Evolutionary conservation across 2,329 filamentous ascomycete species (phyloP).

Genomic region (Pestalotiopsis sp.): DNA sequence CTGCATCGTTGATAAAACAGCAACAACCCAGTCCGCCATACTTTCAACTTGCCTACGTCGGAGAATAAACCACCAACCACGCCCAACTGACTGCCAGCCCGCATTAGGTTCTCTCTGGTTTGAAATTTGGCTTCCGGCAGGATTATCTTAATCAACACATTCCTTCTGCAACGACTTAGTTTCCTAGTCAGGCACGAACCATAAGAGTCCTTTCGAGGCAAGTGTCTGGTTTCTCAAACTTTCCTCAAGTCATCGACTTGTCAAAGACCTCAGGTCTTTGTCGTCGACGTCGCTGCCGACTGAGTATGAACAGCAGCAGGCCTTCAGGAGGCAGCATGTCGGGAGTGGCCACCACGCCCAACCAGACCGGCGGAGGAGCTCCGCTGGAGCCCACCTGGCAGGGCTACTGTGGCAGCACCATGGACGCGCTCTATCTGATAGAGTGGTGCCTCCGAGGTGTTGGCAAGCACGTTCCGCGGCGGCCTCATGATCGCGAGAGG

Average conservation of each 20-base stretch:
- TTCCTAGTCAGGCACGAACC: slow-evolving; percentile 7
- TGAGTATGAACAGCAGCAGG: slow-evolving; percentile 9
- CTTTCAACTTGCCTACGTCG: background rate
- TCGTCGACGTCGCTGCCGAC: slow-evolving; percentile 18
- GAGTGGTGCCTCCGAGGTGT: slow-evolving; percentile 75
- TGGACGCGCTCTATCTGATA: slow-evolving; percentile 79
- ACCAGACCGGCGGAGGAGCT: slow-evolving; percentile 18
- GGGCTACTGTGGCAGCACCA: slow-evolving; percentile 69
- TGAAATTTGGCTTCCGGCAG: background rate
- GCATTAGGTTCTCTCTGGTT: slow-evolving; percentile 1
- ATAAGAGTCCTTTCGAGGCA: slow-evolving; percentile 2
- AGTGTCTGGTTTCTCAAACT: slow-evolving; percentile 5
- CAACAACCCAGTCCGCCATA: background rate
- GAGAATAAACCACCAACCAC: slow-evolving; percentile 5
- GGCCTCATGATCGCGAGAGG: slow-evolving; percentile 85
- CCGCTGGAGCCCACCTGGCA: slow-evolving; percentile 65
- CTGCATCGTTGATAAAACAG: background rate
- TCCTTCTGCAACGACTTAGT: slow-evolving; percentile 6
- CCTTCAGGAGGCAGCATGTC: slow-evolving; percentile 5
- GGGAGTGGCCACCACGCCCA: slow-evolving; percentile 3
- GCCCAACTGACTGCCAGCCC: background rate
- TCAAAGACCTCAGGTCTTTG: slow-evolving; percentile 15
- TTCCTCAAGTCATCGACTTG: slow-evolving; percentile 11
- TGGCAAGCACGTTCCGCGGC: slow-evolving; percentile 75
- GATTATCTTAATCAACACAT: background rate